Percentiles rank a stretch among this genome's conserved stretches.
Conservation (phyloP, 2,329 filamentous ascomycete species). For the Colletotrichum graminicola region DNA sequence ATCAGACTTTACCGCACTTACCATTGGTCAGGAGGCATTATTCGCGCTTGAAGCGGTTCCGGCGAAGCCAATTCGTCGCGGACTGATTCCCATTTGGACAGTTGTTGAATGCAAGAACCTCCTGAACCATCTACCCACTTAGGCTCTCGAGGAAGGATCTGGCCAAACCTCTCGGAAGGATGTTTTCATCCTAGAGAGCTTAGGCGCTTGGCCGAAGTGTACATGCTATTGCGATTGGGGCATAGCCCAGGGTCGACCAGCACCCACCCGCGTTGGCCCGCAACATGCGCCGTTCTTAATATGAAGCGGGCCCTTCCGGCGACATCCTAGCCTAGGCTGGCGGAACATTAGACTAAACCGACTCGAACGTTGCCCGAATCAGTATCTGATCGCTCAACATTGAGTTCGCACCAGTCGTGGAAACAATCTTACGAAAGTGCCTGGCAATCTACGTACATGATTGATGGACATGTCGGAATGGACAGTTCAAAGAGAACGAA, state of each 20-base stretch:
- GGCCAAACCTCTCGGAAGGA: conserved; percentile 13
- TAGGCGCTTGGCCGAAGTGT: not conserved
- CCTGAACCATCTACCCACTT: conserved; percentile 35
- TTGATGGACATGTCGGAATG: conserved; percentile 9
- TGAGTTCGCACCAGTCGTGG: conserved; percentile 29
- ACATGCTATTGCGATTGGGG: conserved; percentile 31
- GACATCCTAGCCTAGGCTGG: conserved; percentile 27
- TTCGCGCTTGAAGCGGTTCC: conserved; percentile 50
- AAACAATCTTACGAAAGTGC: conserved; percentile 6
- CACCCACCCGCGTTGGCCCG: conserved; percentile 40
- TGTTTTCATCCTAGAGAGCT: conserved; percentile 14
- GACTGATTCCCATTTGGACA: conserved; percentile 61
- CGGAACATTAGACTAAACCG: conserved; percentile 12
- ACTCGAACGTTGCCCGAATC: conserved; percentile 21
- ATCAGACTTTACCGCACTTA: conserved; percentile 46
- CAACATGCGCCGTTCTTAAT: conserved; percentile 40
- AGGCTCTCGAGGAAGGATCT: conserved; percentile 13
- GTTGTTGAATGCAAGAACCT: conserved; percentile 43
- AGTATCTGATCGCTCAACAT: conserved; percentile 39
- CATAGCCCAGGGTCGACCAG: conserved; percentile 32
- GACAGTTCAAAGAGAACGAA: not conserved
- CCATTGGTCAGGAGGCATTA: conserved; percentile 57
- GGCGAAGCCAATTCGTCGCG: conserved; percentile 55
- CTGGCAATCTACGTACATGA: conserved; percentile 10
- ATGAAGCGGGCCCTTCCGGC: conserved; percentile 40